Percentiles rank a stretch among this genome's conserved stretches.
Evolutionary conservation across 345 rosid genomes (phyloP).

Genomic region (Camelina hispida): DNA sequence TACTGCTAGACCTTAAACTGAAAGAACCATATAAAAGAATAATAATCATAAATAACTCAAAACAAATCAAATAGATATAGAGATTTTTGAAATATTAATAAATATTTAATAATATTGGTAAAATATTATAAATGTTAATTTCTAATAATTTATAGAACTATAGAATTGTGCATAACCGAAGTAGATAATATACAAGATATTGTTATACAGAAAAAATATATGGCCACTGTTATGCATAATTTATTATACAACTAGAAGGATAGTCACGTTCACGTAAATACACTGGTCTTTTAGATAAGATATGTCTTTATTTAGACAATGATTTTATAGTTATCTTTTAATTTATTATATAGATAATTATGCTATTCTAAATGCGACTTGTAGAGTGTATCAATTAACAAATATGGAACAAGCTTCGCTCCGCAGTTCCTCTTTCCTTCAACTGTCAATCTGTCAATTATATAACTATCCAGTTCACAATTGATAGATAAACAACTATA

Average conservation of each 20-base stretch:
- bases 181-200: background rate
- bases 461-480: slow-evolving; percentile 5
- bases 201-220: background rate
- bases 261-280: background rate
- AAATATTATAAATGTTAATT: background rate
- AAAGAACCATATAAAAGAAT: background rate
- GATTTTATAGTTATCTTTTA: background rate
- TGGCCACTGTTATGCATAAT: slow-evolving; percentile 8
- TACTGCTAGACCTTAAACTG: background rate
- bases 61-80: background rate
- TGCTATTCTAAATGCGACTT: background rate
- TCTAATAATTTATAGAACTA: background rate
- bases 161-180: background rate
- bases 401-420: slow-evolving; percentile 18
- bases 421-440: background rate
- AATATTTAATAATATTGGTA: background rate
- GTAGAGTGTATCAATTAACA: slow-evolving; percentile 6
- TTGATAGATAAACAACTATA: slow-evolving; percentile 3
- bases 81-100: background rate
- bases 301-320: background rate
- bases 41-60: background rate
- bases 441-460: slow-evolving; percentile 28
- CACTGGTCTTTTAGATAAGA: slow-evolving; percentile 15
- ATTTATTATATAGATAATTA: background rate
- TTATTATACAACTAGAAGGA: background rate